A percentile compares a stretch with the other conserved stretches of the same genome.
Conservation (phyloP, 208 protist genomes). For the Acanthamoeba castellanii region DNA sequence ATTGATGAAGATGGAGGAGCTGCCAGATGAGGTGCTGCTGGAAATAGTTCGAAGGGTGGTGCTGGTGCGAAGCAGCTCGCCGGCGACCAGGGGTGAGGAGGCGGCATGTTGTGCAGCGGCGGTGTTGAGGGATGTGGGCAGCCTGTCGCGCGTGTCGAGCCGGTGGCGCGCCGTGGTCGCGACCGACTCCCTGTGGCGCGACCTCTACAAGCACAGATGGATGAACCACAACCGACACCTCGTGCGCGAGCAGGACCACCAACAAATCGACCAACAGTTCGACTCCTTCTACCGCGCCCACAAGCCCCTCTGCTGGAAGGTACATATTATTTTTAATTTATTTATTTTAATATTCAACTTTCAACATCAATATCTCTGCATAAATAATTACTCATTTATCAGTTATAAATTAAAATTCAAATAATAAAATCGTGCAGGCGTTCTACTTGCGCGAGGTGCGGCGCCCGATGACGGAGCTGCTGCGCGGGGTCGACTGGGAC, state of each 20-base stretch:
- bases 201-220: not conserved
- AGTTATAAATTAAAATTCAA: not conserved
- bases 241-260: not conserved
- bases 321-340: not conserved
- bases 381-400: not conserved
- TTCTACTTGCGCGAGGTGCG: constrained; percentile 7
- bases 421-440: not conserved
- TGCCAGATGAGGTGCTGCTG: constrained; percentile 7
- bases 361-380: too few species aligned
- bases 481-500: not conserved
- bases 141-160: not conserved
- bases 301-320: constrained; percentile 33
- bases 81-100: too few species aligned
- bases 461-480: not conserved
- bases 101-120: too few species aligned
- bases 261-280: too few species aligned
- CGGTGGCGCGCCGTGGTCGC: not conserved
- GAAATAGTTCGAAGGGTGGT: too few species aligned
- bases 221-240: not conserved
- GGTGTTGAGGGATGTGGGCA: not conserved
- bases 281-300: not conserved
- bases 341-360: not conserved
- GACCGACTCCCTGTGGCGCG: constrained; percentile 1
- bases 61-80: too few species aligned
- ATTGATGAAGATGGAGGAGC: not conserved